Evolutionary conservation across 1,284 basidiomycete species (phyloP).

Genomic region (Pterulicium gracile): DNA sequence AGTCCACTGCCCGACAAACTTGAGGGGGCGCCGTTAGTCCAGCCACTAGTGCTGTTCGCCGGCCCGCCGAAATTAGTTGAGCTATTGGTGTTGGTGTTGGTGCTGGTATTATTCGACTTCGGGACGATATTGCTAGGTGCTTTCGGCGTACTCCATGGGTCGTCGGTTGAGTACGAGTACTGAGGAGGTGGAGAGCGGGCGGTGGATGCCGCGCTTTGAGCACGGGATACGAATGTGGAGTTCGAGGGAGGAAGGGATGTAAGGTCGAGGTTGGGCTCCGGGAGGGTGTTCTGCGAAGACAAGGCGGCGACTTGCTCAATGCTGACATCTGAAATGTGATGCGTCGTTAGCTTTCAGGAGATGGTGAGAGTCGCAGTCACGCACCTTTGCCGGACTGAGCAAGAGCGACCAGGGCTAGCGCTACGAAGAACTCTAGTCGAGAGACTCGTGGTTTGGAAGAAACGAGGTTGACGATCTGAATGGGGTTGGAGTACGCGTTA

Average conservation of each 20-base stretch:
- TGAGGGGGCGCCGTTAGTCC: conserved; percentile 40
- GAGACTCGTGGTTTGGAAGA: conserved; percentile 69
- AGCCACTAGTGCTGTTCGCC: conserved; percentile 16
- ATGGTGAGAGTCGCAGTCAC: conserved; percentile 5
- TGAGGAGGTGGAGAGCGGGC: conserved; percentile 31
- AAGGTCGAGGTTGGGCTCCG: conserved; percentile 59
- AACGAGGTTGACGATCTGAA: conserved; percentile 76
- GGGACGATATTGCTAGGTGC: background rate
- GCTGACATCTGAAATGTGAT: conserved; percentile 47
- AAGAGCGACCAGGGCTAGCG: conserved; percentile 75
- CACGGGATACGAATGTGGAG: conserved; percentile 33
- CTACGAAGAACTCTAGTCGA: conserved; percentile 80
- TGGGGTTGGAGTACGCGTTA: conserved; percentile 1
- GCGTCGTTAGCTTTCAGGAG: background rate
- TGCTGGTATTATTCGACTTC: conserved; percentile 11
- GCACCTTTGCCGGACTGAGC: conserved; percentile 75
- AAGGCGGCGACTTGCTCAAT: conserved; percentile 73
- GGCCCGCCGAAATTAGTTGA: conserved; percentile 10
- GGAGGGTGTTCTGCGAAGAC: conserved; percentile 59
- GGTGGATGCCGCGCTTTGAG: conserved; percentile 25
- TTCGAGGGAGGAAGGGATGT: conserved; percentile 39
- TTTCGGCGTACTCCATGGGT: conserved; percentile 54
- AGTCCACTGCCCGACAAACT: conserved; percentile 60
- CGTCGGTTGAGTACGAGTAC: conserved; percentile 41
- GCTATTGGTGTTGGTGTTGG: conserved; percentile 8